Conservation (phyloP, 1,139 yeast species). For the Pichia sp. region DNA sequence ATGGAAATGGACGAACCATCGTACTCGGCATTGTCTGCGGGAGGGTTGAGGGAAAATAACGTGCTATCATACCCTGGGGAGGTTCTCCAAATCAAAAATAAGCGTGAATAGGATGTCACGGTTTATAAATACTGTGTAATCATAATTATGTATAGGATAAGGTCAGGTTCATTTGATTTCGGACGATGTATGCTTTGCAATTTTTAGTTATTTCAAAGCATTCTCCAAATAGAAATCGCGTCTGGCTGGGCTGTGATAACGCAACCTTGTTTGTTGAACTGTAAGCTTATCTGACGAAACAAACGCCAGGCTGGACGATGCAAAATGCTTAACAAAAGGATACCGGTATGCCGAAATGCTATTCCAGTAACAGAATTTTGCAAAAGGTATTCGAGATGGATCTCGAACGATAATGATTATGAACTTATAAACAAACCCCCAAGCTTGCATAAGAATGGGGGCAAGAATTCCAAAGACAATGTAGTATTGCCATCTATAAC, state of each 20-base stretch:
- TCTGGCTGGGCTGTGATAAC: too few relatives aligned
- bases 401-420: background rate
- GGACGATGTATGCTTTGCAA: too few relatives aligned
- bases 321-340: background rate
- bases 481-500: background rate
- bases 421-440: background rate
- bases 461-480: background rate
- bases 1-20: background rate
- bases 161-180: too few relatives aligned
- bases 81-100: background rate
- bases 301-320: background rate
- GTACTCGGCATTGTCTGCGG: too few relatives aligned
- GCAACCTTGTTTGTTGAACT: too few relatives aligned
- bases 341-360: background rate
- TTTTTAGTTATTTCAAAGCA: too few relatives aligned
- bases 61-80: background rate
- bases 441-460: background rate
- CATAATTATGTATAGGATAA: too few relatives aligned
- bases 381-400: background rate
- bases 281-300: too few relatives aligned
- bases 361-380: background rate
- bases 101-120: background rate
- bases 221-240: too few relatives aligned
- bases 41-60: background rate
- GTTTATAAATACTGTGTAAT: background rate